A percentile compares a stretch with the other conserved stretches of the same genome.
These are phyloP conservation scores for Platanus orientalis DNA, from an alignment of 164 flowering plant species.

Conservation along the genomic window DNA sequence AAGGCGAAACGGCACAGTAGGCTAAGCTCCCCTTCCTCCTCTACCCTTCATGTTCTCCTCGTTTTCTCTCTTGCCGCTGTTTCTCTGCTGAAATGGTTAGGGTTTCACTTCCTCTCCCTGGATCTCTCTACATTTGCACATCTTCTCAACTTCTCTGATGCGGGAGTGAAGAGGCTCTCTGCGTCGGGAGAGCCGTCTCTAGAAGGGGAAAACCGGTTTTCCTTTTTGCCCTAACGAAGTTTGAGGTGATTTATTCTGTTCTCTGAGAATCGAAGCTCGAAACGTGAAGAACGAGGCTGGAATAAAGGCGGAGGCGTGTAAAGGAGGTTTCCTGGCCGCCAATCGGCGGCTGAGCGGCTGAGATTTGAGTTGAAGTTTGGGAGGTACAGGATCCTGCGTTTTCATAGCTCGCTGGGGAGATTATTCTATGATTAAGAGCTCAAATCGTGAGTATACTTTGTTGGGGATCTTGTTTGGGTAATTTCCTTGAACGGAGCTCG, in stretches of 20 bases:
- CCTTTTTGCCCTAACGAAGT: no score
- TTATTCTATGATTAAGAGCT: background rate
- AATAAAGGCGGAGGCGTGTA: no score
- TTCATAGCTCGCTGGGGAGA: background rate
- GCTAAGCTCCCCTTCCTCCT: background rate
- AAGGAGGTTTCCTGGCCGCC: background rate
- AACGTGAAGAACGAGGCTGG: background rate
- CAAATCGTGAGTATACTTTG: background rate
- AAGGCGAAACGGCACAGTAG: background rate
- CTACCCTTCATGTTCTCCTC: background rate
- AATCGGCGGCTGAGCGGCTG: no score
- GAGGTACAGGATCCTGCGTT: background rate
- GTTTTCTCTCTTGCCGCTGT: constrained; percentile 1
- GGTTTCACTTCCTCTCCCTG: constrained; percentile 11
- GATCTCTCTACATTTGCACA: background rate
- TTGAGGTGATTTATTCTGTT: no score
- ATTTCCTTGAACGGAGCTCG: background rate
- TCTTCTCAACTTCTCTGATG: constrained; percentile 15
- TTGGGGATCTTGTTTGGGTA: background rate
- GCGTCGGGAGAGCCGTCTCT: constrained; percentile 19
- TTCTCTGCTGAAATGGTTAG: constrained; percentile 15
- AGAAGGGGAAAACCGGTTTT: background rate
- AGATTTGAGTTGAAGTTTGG: background rate
- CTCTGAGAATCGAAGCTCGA: background rate
- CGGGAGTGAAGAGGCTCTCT: constrained; percentile 19